Evolutionary conservation across 2,329 filamentous ascomycete genomes (phyloP), one percentile per base, ranked within the genome.

Genomic region (Aspergillus sp.): DNA sequence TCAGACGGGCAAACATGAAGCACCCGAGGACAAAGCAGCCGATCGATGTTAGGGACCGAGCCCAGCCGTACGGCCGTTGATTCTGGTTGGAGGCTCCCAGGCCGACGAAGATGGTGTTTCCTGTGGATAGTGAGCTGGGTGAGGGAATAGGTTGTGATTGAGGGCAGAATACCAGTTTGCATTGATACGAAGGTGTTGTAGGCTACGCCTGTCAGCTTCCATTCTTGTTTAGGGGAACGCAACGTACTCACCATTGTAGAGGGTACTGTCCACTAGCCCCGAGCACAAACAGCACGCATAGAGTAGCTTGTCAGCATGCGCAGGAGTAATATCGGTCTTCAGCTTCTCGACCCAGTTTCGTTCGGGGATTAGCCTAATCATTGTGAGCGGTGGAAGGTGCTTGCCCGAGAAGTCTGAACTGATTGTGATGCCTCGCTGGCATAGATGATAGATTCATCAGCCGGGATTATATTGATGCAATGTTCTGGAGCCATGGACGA

Each of bases 91-190:
- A 73, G 0, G 72, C 68, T 3, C 73, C 73, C 13, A 76, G 63
- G 10, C 71, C 72, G n/a, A 75, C 63, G 56, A 76, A 76, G 43
- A 76, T 73, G 16, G 72, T 75, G 48, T 75, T 76, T 49, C 73
- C 72, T 68, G 38, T 11, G 21, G 3, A 40, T 44, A 11, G 17
- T 50, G 17, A 10, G 44, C 11, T 17, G 29, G 11, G 3, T 20
- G 2, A 43, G 16, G 19, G 29, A n/a, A 1, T 38, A 14, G 5
- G 34, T 13, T 6, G 7, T 10, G 3, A 5, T 7, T 17, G 17
- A 9, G n/a, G 21, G 13, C 10, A 17, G 40, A 34, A 16, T 29
- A 34, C 32, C 9, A 21, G 25, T 38, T 45, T 44, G 49, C 20
- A 49, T 51, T 14, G 54, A 56, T 2, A 76, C 73, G 52, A 76